Evolutionary conservation across 2,329 filamentous ascomycete species (phyloP).

Genomic region (Bipolaris gigantea): DNA sequence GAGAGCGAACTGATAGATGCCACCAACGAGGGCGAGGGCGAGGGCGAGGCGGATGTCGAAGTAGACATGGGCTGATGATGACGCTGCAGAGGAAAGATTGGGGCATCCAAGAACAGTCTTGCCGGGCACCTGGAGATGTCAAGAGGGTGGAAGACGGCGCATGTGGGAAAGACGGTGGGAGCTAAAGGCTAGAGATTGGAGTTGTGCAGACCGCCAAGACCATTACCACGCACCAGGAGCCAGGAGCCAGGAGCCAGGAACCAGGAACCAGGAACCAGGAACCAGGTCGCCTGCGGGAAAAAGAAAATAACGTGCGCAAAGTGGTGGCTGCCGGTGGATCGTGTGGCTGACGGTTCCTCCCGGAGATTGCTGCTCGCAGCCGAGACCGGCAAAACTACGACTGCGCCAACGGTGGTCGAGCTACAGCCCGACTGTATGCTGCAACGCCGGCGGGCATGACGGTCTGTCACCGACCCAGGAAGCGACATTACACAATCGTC

Average conservation of each 20-base stretch:
- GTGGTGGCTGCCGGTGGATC: not conserved
- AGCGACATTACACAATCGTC: not conserved
- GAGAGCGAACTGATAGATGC: constrained; percentile 10
- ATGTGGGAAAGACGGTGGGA: not conserved
- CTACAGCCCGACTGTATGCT: not conserved
- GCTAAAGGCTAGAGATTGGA: not conserved
- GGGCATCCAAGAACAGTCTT: constrained; percentile 1
- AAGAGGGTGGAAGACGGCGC: not conserved
- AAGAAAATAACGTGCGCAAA: not conserved
- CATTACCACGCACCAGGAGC: not conserved
- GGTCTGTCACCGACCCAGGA: not conserved
- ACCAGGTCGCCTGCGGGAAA: not conserved
- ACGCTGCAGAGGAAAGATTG: not conserved
- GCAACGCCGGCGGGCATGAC: not conserved
- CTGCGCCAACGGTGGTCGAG: not conserved
- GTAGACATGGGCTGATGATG: constrained; percentile 14
- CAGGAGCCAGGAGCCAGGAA: not conserved
- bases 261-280: not conserved
- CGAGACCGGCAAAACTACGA: not conserved
- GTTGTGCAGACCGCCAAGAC: not conserved
- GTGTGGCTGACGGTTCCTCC: not conserved
- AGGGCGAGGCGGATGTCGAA: constrained; percentile 2
- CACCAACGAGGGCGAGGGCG: not conserved
- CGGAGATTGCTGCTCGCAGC: not conserved
- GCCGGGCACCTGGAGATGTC: not conserved